Percentiles rank a stretch among this genome's conserved stretches.
phyloP scores from a whole-genome alignment of 2,329 filamentous ascomycete genomes.

The Colletotrichum siamense region DNA sequence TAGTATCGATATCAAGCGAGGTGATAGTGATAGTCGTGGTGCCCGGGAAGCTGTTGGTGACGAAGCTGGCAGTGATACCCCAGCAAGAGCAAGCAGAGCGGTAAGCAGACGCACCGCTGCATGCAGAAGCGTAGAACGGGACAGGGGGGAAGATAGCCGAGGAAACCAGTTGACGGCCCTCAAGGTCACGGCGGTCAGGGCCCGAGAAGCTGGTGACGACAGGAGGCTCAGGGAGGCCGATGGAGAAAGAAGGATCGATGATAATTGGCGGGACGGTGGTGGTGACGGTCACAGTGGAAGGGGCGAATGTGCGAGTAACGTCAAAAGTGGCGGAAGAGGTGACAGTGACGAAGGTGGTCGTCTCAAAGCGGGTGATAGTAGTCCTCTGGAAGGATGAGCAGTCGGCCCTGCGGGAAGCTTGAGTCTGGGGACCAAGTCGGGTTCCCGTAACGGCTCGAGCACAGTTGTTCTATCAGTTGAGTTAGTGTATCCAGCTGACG shows the following conservation, averaged over 20 bases:
- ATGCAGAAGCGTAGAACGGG: slow-evolving; percentile 29
- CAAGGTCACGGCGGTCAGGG: neutral
- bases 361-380: slow-evolving; percentile 15
- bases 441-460: neutral
- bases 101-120: slow-evolving; percentile 24
- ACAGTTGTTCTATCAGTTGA: neutral
- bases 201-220: neutral
- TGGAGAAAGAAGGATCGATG: neutral
- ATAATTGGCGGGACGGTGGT: neutral
- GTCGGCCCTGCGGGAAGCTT: neutral
- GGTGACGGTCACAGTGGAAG: neutral
- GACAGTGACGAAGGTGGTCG: slow-evolving; percentile 5
- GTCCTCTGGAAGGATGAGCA: slow-evolving; percentile 2
- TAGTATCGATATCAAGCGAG: neutral
- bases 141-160: neutral
- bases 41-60: slow-evolving; percentile 1
- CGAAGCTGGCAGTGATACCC: slow-evolving; percentile 21
- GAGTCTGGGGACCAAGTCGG: neutral
- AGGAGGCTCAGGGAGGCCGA: neutral
- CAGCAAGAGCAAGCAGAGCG: slow-evolving; percentile 32
- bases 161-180: neutral
- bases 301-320: neutral
- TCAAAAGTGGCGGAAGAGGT: neutral
- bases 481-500: neutral
- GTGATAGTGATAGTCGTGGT: neutral